Evolutionary conservation across 345 rosid genomes (phyloP).

Genomic region (Murraya koenigii): DNA sequence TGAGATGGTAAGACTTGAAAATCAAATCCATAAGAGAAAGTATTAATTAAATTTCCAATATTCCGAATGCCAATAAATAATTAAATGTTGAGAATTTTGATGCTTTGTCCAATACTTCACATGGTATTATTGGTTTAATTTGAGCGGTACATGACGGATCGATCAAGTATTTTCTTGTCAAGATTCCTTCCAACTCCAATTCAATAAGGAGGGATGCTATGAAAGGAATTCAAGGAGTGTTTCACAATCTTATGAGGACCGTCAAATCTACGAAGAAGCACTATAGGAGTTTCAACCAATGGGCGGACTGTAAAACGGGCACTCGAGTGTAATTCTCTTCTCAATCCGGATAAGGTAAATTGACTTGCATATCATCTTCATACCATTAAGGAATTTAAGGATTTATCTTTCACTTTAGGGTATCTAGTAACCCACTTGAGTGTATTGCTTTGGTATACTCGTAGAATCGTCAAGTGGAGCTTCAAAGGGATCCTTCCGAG

Average conservation of each 20-base stretch:
- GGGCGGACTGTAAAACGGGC: slow-evolving; percentile 58
- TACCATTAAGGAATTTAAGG: background rate
- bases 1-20: too few species aligned
- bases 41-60: too few species aligned
- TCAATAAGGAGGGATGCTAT: slow-evolving; percentile 40
- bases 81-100: too few species aligned
- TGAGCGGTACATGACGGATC: too few species aligned
- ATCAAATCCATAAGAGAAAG: too few species aligned
- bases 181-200: too few species aligned
- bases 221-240: slow-evolving; percentile 38
- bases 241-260: slow-evolving; percentile 42
- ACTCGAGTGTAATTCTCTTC: slow-evolving; percentile 36
- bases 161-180: too few species aligned
- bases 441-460: slow-evolving; percentile 14
- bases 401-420: background rate
- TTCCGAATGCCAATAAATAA: too few species aligned
- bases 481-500: slow-evolving; percentile 46
- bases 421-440: background rate
- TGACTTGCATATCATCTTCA: slow-evolving; percentile 7
- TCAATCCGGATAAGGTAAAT: slow-evolving; percentile 57
- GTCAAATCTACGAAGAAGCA: slow-evolving; percentile 48
- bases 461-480: slow-evolving; percentile 54
- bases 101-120: too few species aligned
- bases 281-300: slow-evolving; percentile 40
- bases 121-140: too few species aligned